Conservation (phyloP, 305 asterid genomes). For the Ruellia speciosa region DNA sequence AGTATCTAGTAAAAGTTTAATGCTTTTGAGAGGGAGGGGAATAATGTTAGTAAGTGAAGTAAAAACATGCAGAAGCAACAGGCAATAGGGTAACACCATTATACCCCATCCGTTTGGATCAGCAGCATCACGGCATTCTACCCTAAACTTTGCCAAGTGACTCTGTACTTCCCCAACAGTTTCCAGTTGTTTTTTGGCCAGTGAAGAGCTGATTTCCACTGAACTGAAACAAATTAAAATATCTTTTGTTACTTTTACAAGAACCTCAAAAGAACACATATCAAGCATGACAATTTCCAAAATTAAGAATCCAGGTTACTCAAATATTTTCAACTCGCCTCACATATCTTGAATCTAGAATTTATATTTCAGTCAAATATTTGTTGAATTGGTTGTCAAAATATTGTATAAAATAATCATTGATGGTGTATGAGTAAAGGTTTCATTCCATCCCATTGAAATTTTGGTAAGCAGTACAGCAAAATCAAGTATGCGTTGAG, state of each 20-base stretch:
- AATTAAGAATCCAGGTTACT: conserved; percentile 9
- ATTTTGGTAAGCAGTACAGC: neutral
- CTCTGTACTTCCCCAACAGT: conserved; percentile 77
- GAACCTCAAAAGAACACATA: conserved; percentile 8
- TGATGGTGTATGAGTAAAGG: too few relatives aligned
- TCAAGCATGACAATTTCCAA: conserved; percentile 4
- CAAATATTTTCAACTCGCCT: conserved; percentile 12
- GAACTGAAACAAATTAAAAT: conserved; percentile 49
- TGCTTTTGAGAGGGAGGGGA: conserved; percentile 8
- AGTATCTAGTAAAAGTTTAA: conserved; percentile 6
- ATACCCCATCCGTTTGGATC: conserved; percentile 86
- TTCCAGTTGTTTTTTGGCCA: conserved; percentile 79
- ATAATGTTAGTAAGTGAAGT: conserved; percentile 12
- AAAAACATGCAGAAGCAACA: conserved; percentile 15
- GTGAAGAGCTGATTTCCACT: conserved; percentile 91
- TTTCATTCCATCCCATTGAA: too few relatives aligned
- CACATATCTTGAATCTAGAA: conserved; percentile 16
- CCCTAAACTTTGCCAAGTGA: conserved; percentile 64
- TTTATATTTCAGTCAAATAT: neutral
- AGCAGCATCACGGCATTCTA: conserved; percentile 94
- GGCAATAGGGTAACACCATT: conserved; percentile 5
- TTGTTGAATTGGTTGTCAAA: too few relatives aligned
- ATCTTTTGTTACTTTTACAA: conserved; percentile 13
- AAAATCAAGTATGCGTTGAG: conserved; percentile 8
- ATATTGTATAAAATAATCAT: too few relatives aligned